Conservation (phyloP, 228 moss, liverwort and hornwort species). For the Sphagnum fallax region DNA sequence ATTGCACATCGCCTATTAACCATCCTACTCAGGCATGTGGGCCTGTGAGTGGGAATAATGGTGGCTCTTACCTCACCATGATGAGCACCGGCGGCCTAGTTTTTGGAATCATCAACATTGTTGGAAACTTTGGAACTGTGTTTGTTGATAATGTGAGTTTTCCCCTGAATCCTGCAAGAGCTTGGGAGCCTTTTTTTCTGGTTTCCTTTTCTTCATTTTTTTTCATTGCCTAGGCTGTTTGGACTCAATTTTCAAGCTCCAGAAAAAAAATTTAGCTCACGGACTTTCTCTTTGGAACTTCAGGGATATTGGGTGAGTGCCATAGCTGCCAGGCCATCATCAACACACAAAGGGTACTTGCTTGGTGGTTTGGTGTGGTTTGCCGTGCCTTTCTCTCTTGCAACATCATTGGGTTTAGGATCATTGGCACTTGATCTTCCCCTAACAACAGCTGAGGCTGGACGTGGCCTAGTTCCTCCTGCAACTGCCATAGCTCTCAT, state of each 20-base stretch:
- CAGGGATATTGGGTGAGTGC: conserved; percentile 66
- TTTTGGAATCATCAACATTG: conserved; percentile 68
- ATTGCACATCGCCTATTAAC: conserved; percentile 30
- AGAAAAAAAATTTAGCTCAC: not conserved
- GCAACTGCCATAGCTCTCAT: conserved; percentile 45
- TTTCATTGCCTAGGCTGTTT: not conserved
- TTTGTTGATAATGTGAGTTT: conserved; percentile 50
- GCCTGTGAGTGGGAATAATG: conserved; percentile 38
- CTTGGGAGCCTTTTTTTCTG: not conserved
- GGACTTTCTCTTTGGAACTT: not conserved
- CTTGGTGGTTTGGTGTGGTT: conserved; percentile 57
- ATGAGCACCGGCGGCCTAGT: conserved; percentile 43
- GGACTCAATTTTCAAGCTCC: not conserved
- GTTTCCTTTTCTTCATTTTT: not conserved
- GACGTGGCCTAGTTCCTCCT: conserved; percentile 47
- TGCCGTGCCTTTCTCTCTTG: conserved; percentile 55
- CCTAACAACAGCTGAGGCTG: conserved; percentile 30
- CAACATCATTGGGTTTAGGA: conserved; percentile 47
- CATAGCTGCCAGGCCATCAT: conserved; percentile 42
- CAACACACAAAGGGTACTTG: conserved; percentile 56
- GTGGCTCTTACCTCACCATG: conserved; percentile 63
- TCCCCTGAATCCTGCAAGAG: not conserved
- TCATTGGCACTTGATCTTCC: conserved; percentile 48
- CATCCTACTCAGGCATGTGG: conserved; percentile 32
- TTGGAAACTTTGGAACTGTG: conserved; percentile 68